A percentile compares a stretch with the other conserved stretches of the same genome.
phyloP scores from a whole-genome alignment of 108 stramenopile species.

The Conticribra weissflogii region DNA sequence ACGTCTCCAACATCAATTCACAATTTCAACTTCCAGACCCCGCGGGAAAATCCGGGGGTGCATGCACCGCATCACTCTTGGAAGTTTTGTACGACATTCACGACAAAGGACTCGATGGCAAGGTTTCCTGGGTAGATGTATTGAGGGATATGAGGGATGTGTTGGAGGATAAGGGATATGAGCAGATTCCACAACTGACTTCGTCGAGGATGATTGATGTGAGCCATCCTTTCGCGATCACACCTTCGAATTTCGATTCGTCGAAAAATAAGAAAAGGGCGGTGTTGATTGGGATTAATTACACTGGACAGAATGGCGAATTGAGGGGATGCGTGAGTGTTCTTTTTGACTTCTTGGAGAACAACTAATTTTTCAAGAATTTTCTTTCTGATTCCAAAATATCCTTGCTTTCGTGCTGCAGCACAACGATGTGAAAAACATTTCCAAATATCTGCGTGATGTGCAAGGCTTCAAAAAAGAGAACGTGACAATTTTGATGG shows the following conservation, averaged over 20 bases:
- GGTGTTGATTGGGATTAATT: conserved; percentile 92
- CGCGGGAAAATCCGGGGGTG: conserved; percentile 74
- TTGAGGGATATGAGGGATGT: conserved; percentile 71
- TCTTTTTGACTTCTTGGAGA: neutral
- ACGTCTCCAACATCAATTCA: conserved; percentile 76
- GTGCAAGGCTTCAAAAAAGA: conserved; percentile 80
- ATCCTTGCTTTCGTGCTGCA: neutral
- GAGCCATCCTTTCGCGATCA: conserved; percentile 44
- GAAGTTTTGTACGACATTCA: conserved; percentile 68
- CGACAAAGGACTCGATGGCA: conserved; percentile 38
- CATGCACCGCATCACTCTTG: conserved; percentile 86
- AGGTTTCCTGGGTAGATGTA: conserved; percentile 75
- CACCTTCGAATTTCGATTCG: conserved; percentile 41
- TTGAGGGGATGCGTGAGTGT: conserved; percentile 67
- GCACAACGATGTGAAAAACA: conserved; percentile 79
- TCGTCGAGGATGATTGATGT: conserved; percentile 80
- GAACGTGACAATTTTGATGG: conserved; percentile 89
- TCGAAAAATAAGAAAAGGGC: conserved; percentile 60
- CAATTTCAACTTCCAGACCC: conserved; percentile 83
- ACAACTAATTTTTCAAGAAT: too few species aligned
- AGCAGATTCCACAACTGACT: conserved; percentile 81
- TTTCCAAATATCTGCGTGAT: conserved; percentile 74
- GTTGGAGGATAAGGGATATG: conserved; percentile 61
- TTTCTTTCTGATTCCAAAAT: too few species aligned
- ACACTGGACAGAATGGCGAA: conserved; percentile 79